These are phyloP conservation scores for Hyaloscypha variabilis DNA, from an alignment of 495 filamentous ascomycete species.

Conservation along the genomic window DNA sequence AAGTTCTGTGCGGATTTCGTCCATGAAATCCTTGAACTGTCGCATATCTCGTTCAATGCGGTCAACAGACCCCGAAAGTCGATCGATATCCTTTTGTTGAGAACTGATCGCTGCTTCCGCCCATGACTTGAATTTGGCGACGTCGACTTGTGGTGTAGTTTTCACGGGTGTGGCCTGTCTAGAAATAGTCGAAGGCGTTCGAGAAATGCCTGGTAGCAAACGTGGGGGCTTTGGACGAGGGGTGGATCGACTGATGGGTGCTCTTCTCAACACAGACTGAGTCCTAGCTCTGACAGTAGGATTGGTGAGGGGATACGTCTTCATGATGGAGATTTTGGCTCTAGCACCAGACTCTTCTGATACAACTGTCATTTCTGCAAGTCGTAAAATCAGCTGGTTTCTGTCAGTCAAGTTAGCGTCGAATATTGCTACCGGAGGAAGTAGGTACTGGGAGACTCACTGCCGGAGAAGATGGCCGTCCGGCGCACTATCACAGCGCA, in stretches of 20 bases:
- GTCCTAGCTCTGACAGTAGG: background rate
- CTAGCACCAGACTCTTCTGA: conserved; percentile 17
- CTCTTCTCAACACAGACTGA: conserved; percentile 1
- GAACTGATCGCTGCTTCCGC: conserved; percentile 21
- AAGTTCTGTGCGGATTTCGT: conserved; percentile 20
- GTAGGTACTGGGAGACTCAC: conserved; percentile 18
- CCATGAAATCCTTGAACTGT: conserved; percentile 28
- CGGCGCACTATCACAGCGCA: conserved; percentile 29
- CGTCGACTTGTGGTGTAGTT: background rate
- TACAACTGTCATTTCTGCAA: conserved; percentile 26
- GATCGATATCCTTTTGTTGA: conserved; percentile 29
- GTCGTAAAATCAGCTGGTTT: conserved; percentile 29
- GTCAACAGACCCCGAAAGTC: conserved; percentile 23
- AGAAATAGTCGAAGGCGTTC: background rate
- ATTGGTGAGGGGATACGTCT: conserved; percentile 19
- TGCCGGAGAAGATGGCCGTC: conserved; percentile 25
- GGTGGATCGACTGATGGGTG: conserved; percentile 12
- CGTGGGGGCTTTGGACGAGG: background rate
- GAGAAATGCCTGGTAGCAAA: background rate
- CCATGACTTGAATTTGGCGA: conserved; percentile 25
- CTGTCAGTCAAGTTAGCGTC: conserved; percentile 9
- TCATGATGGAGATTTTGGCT: conserved; percentile 23
- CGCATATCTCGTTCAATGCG: conserved; percentile 29
- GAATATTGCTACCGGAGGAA: too few species aligned
- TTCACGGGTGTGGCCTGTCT: conserved; percentile 1